Conservation (phyloP, 345 rosid genomes). For the Syzygium grande region DNA sequence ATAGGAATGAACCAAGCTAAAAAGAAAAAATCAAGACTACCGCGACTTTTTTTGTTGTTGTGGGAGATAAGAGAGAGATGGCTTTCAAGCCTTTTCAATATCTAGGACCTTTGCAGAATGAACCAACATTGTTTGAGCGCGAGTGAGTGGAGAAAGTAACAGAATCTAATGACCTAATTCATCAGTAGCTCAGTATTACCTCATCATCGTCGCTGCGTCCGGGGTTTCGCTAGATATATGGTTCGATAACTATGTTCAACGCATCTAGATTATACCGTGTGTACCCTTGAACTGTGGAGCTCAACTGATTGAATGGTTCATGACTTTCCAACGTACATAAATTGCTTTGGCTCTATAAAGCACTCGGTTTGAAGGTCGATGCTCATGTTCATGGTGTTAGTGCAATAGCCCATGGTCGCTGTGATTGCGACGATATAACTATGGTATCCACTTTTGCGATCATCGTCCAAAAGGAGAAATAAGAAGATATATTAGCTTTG, state of each 20-base stretch:
- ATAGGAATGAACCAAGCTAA: background rate
- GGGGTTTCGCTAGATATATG: background rate
- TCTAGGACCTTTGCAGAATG: background rate
- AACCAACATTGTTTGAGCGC: background rate
- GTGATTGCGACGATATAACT: background rate
- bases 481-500: background rate
- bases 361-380: background rate
- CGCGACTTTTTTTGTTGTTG: background rate
- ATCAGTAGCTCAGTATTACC: background rate
- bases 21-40: background rate
- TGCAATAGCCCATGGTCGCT: background rate
- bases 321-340: background rate
- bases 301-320: background rate
- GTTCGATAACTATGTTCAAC: background rate
- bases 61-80: background rate
- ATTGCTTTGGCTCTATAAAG: background rate
- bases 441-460: background rate
- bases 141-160: background rate
- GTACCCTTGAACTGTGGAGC: background rate
- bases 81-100: background rate
- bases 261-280: background rate
- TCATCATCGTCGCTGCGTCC: background rate
- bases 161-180: background rate
- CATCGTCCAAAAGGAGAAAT: background rate
- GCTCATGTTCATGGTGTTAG: background rate